Percentiles rank a stretch among this genome's conserved stretches.
Evolutionary conservation across 208 protist genomes (phyloP).

Genomic region (Herpetomonas samuelpessoai): DNA sequence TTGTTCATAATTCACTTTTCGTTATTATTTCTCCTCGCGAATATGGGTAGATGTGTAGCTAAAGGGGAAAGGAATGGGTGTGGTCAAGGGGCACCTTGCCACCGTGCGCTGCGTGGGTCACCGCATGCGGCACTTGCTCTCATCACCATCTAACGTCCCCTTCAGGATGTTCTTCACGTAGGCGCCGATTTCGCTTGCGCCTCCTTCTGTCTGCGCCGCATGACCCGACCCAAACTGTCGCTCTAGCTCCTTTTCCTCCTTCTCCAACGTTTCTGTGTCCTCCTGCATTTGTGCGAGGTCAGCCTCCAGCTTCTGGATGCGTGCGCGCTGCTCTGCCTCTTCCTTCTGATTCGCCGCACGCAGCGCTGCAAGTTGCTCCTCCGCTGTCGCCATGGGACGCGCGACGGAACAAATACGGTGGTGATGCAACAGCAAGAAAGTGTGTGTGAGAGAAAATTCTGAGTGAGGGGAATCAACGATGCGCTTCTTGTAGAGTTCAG

Average conservation of each 20-base stretch:
- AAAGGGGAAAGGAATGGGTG: no score
- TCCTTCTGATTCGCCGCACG: slow-evolving; percentile 29
- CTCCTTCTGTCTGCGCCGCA: background rate
- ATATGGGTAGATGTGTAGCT: no score
- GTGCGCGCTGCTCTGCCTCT: slow-evolving; percentile 20
- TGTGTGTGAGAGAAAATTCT: no score
- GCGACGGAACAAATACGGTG: no score
- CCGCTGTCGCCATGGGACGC: slow-evolving; percentile 37
- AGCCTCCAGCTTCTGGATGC: slow-evolving; percentile 32
- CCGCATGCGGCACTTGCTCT: slow-evolving; percentile 13
- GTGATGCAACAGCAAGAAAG: no score
- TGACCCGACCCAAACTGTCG: slow-evolving; percentile 21
- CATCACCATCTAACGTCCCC: slow-evolving; percentile 42
- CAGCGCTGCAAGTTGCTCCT: slow-evolving; percentile 32
- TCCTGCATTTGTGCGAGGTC: slow-evolving; percentile 31
- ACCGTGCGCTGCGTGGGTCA: background rate
- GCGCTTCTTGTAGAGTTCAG: no score
- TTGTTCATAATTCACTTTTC: no score
- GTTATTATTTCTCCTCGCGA: no score
- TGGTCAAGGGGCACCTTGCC: no score
- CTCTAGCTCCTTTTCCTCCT: slow-evolving; percentile 26
- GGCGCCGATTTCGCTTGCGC: background rate
- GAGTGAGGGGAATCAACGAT: no score
- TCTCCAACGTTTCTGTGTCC: slow-evolving; percentile 26
- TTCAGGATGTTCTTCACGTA: slow-evolving; percentile 23